A percentile compares a stretch with the other conserved stretches of the same genome.
These are phyloP conservation scores for Suhomyces bokatorum DNA, from an alignment of 1,139 yeast species.

Conservation along the genomic window DNA sequence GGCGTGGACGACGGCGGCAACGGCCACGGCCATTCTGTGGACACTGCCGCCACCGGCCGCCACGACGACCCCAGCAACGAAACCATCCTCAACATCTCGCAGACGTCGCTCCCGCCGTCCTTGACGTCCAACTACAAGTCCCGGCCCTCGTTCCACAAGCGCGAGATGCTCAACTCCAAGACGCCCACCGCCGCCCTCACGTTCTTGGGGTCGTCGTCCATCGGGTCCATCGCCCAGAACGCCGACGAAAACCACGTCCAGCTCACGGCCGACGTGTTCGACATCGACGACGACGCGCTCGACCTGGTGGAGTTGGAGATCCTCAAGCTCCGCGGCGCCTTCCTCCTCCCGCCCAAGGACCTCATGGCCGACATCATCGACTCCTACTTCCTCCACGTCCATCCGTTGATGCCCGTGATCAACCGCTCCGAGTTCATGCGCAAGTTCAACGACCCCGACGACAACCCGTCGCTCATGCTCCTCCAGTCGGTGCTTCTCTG, in stretches of 20 bases:
- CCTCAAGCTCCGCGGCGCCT: conserved; percentile 69
- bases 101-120: conserved; percentile 47
- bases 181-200: conserved; percentile 28
- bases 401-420: conserved; percentile 72
- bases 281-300: conserved; percentile 38
- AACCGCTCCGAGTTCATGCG: conserved; percentile 64
- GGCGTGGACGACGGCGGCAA: conserved; percentile 2
- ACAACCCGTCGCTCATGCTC: conserved; percentile 67
- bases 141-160: conserved; percentile 42
- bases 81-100: conserved; percentile 47
- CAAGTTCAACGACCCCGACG: conserved; percentile 54
- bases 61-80: conserved; percentile 23
- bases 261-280: conserved; percentile 44
- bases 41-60: conserved; percentile 3
- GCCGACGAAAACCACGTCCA: conserved; percentile 49
- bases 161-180: conserved; percentile 30
- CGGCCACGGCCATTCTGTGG: conserved; percentile 1
- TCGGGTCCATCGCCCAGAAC: conserved; percentile 43
- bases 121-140: conserved; percentile 44
- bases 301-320: conserved; percentile 72
- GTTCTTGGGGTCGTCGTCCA: conserved; percentile 44
- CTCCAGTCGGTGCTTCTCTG: conserved; percentile 69
- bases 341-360: conserved; percentile 62
- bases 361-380: conserved; percentile 63
- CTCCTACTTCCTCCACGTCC: conserved; percentile 64